phyloP scores from a whole-genome alignment of 768 basidiomycete genomes.

The Pleurotus eryngii region DNA sequence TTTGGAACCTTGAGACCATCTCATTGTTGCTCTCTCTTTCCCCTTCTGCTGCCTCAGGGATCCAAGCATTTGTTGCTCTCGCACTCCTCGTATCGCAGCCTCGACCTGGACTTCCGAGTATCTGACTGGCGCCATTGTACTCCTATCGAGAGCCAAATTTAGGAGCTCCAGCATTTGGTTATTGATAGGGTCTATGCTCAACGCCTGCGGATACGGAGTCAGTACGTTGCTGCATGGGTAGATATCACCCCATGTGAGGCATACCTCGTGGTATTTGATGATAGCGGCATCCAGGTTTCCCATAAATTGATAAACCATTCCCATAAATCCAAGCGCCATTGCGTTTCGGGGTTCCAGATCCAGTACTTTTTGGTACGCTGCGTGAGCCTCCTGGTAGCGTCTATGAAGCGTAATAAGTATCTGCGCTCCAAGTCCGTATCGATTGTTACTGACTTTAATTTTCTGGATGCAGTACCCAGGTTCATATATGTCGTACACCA shows the following conservation, averaged over 20 bases:
- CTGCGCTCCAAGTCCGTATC: background rate
- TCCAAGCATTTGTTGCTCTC: background rate
- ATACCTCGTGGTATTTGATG: slow-evolving; percentile 87
- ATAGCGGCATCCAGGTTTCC: slow-evolving; percentile 79
- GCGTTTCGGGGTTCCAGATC: slow-evolving; percentile 85
- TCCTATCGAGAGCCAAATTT: slow-evolving; percentile 71
- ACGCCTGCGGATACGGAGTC: slow-evolving; percentile 40
- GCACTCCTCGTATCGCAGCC: background rate
- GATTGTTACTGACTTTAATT: slow-evolving; percentile 56
- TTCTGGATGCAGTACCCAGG: slow-evolving; percentile 85
- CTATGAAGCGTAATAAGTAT: slow-evolving; percentile 21
- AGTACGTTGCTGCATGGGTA: background rate
- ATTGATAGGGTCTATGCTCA: slow-evolving; percentile 83
- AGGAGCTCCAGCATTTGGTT: slow-evolving; percentile 77
- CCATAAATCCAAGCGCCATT: slow-evolving; percentile 81
- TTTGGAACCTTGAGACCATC: background rate
- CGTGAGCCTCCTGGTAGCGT: slow-evolving; percentile 62
- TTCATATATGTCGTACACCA: slow-evolving; percentile 94
- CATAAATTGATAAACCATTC: slow-evolving; percentile 81
- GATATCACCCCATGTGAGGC: slow-evolving; percentile 16
- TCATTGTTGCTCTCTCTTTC: background rate
- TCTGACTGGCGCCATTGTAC: background rate
- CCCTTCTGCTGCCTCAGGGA: background rate
- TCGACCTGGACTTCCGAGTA: background rate
- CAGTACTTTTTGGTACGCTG: slow-evolving; percentile 74